Conservation (phyloP, 1,139 yeast species). For the Pichia sp. region DNA sequence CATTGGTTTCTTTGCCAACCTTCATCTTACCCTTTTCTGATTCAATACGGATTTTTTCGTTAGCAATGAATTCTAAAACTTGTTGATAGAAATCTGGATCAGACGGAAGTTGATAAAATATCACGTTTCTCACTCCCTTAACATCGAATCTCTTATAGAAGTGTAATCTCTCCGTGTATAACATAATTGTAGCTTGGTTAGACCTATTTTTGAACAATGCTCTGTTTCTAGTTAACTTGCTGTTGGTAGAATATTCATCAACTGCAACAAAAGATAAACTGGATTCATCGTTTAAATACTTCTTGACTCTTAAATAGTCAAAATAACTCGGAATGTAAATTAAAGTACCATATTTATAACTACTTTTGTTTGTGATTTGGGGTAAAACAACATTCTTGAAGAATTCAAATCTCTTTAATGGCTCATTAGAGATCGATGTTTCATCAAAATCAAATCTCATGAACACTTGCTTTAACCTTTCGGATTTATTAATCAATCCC, state of each 20-base stretch:
- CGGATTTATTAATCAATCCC: slow-evolving; percentile 49
- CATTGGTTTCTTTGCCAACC: slow-evolving; percentile 9
- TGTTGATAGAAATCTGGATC: slow-evolving; percentile 86
- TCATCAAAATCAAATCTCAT: slow-evolving; percentile 57
- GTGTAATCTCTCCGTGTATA: slow-evolving; percentile 92
- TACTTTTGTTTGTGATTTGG: slow-evolving; percentile 53
- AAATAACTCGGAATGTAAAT: slow-evolving; percentile 83
- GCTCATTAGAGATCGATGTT: slow-evolving; percentile 57
- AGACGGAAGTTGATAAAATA: slow-evolving; percentile 82
- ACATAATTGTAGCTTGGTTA: slow-evolving; percentile 53
- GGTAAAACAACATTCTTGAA: slow-evolving; percentile 77
- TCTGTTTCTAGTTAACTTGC: slow-evolving; percentile 70
- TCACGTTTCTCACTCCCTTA: slow-evolving; percentile 79
- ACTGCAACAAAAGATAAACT: slow-evolving; percentile 60
- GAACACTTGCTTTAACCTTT: slow-evolving; percentile 70
- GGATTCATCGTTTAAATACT: slow-evolving; percentile 65
- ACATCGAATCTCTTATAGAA: slow-evolving; percentile 85
- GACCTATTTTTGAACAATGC: slow-evolving; percentile 49
- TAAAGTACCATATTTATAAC: slow-evolving; percentile 68
- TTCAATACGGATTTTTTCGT: slow-evolving; percentile 45
- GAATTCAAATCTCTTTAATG: slow-evolving; percentile 76
- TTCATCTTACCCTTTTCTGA: slow-evolving; percentile 15
- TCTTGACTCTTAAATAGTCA: slow-evolving; percentile 78
- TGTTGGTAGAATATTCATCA: slow-evolving; percentile 79
- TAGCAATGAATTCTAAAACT: slow-evolving; percentile 54